phyloP scores from a whole-genome alignment of 2,329 filamentous ascomycete species.

The Fusarium burgessii region DNA sequence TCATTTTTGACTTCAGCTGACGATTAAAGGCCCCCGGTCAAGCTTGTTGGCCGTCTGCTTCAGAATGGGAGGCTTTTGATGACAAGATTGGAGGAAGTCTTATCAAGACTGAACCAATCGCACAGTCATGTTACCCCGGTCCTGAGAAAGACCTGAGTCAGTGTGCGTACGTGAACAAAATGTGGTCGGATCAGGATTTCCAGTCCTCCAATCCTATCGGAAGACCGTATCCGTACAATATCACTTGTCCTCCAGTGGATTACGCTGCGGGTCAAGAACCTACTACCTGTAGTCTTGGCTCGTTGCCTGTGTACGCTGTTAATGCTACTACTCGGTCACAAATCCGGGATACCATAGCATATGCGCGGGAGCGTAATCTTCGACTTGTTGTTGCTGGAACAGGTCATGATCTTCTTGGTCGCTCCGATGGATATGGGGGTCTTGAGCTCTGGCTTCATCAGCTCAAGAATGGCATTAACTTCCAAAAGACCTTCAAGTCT shows the following conservation, averaged over 20 bases:
- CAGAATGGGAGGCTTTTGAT: slow-evolving; percentile 16
- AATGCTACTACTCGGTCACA: slow-evolving; percentile 22
- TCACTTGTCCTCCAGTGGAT: slow-evolving; percentile 31
- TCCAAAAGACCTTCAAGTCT: slow-evolving; percentile 5
- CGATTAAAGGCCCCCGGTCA: slow-evolving; percentile 18
- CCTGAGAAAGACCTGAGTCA: slow-evolving; percentile 15
- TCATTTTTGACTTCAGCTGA: not conserved
- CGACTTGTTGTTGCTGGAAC: slow-evolving; percentile 28
- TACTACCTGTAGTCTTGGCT: slow-evolving; percentile 24
- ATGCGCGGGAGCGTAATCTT: slow-evolving; percentile 10
- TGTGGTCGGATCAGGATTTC: slow-evolving; percentile 38
- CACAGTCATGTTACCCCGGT: slow-evolving; percentile 32
- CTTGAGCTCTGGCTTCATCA: slow-evolving; percentile 34
- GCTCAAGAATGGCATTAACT: slow-evolving; percentile 20
- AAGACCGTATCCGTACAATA: slow-evolving; percentile 37
- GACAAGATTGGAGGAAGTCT: slow-evolving; percentile 6
- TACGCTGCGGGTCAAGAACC: slow-evolving; percentile 21
- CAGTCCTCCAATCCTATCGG: slow-evolving; percentile 33
- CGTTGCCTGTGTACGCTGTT: slow-evolving; percentile 22
- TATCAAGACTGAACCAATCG: slow-evolving; percentile 31
- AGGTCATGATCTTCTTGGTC: slow-evolving; percentile 30
- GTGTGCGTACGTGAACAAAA: slow-evolving; percentile 29
- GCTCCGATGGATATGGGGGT: slow-evolving; percentile 28
- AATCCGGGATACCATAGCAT: slow-evolving; percentile 8
- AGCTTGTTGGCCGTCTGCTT: slow-evolving; percentile 22